These are phyloP conservation scores for Neurospora sp. DNA, from an alignment of 2,329 filamentous ascomycete genomes.

Conservation along the genomic window DNA sequence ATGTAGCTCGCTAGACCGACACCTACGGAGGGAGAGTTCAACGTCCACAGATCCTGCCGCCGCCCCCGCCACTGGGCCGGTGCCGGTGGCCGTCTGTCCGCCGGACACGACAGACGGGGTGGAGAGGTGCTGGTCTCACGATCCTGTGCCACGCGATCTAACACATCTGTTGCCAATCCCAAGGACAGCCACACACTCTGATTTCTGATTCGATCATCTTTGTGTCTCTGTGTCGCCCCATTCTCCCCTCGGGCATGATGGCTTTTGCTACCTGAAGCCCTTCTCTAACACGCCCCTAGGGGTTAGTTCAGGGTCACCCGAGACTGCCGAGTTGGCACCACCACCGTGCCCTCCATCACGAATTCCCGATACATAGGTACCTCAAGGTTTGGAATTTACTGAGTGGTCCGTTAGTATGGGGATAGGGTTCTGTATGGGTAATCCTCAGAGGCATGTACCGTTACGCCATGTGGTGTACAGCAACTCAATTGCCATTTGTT, in stretches of 20 bases:
- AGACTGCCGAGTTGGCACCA: neutral
- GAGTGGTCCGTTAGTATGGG: neutral
- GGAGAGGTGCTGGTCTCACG: neutral
- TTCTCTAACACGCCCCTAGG: neutral
- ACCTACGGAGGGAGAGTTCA: neutral
- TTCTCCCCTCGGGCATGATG: neutral
- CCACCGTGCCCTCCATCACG: neutral
- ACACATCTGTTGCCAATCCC: neutral
- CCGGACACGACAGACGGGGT: neutral
- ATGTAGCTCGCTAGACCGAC: neutral
- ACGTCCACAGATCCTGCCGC: neutral
- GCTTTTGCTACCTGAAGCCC: neutral
- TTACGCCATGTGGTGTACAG: neutral
- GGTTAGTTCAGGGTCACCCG: neutral
- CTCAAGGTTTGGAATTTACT: neutral
- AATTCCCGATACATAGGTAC: neutral
- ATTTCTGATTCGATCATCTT: neutral
- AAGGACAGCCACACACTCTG: neutral
- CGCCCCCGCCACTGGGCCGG: neutral
- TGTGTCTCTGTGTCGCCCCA: neutral
- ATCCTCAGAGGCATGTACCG: neutral
- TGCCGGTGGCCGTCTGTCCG: neutral
- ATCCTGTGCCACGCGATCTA: neutral
- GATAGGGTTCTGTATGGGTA: neutral
- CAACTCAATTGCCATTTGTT: neutral